Conservation (phyloP, 257 asterid genomes). For the Gentiana macrophylla region DNA sequence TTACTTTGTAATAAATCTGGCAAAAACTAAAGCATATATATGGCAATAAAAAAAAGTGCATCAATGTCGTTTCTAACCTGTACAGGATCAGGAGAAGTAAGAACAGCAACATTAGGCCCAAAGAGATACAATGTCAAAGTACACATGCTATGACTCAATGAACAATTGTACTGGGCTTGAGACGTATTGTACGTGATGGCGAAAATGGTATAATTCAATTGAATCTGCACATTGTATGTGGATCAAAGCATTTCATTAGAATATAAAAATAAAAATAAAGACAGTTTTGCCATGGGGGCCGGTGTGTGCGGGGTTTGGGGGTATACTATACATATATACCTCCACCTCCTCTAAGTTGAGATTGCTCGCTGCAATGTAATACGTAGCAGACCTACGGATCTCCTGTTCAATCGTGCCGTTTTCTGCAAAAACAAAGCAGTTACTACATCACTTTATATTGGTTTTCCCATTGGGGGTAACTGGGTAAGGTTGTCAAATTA, state of each 20-base stretch:
- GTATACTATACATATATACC: constrained; percentile 1
- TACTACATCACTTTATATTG: too few relatives aligned
- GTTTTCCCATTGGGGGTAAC: too few relatives aligned
- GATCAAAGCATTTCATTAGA: too few relatives aligned
- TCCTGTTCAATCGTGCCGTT: constrained; percentile 16
- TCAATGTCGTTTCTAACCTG: constrained; percentile 3
- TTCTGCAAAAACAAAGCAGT: constrained; percentile 3
- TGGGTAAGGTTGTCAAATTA: too few relatives aligned
- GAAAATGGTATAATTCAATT: constrained; percentile 15
- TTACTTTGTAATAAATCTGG: too few relatives aligned
- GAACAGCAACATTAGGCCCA: constrained; percentile 3
- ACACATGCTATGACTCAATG: constrained; percentile 8
- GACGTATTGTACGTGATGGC: constrained; percentile 14
- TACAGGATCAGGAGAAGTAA: constrained; percentile 18
- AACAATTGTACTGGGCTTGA: constrained; percentile 16
- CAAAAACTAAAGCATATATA: too few relatives aligned
- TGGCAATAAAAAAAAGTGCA: not conserved
- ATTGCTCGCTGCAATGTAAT: constrained; percentile 12
- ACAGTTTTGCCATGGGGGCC: too few relatives aligned
- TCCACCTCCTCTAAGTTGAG: constrained; percentile 15
- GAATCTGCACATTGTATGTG: constrained; percentile 5
- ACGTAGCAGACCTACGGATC: constrained; percentile 8
- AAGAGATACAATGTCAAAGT: constrained; percentile 1
- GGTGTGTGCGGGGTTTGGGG: too few relatives aligned
- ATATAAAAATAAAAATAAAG: too few relatives aligned